Evolutionary conservation across 1,284 basidiomycete species (phyloP), one percentile per base, ranked within the genome.

Genomic region (Cutaneotrichosporon mucoides): DNA sequence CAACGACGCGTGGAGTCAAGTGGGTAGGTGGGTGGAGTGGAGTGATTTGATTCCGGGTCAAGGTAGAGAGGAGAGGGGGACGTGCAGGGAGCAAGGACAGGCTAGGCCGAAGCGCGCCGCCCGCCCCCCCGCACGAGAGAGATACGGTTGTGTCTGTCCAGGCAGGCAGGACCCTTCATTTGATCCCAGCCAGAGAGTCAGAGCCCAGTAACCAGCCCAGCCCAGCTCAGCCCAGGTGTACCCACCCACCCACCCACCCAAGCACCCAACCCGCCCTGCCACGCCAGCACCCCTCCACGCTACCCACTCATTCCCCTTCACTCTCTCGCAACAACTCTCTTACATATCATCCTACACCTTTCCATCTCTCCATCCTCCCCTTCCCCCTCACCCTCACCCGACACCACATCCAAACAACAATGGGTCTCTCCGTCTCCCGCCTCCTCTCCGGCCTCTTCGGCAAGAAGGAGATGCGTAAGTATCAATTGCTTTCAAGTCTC

Each of bases 391-490:
- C 43, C 8, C 47, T 10, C 45, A 10, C 45, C 33, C 45, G 12
- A 34, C 24, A 13, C 45, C 24, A 47, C 24, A 24, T 24, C 24
- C 24, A 24, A 24, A 24, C 24, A 45, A 49, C 5, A 77, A 93
- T 93, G 90, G 90, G 92, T 87, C 82, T 94, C 69, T 86, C 85
- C 48, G 81, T 94, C 72, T 94, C 91, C 69, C 84, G 77, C 73
- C 82, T 93, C 57, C 86, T 96, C 75, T 84, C 86, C 63, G 85
- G 85, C 79, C 85, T 99, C 79, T 94, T 99, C 75, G 95, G 95
- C 81, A 98, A 97, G 86, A 96, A 90, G 85, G 96, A 99, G 82
- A 98, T 99, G 94, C 92, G 95, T 94, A 80, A 78, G 91, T 85
- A 15, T 59, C 40, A 36, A 37, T 5, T 38, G 3, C 9, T 24